phyloP scores from a whole-genome alignment of 73 alveolate species.

The Paramecium tetraurelia region DNA sequence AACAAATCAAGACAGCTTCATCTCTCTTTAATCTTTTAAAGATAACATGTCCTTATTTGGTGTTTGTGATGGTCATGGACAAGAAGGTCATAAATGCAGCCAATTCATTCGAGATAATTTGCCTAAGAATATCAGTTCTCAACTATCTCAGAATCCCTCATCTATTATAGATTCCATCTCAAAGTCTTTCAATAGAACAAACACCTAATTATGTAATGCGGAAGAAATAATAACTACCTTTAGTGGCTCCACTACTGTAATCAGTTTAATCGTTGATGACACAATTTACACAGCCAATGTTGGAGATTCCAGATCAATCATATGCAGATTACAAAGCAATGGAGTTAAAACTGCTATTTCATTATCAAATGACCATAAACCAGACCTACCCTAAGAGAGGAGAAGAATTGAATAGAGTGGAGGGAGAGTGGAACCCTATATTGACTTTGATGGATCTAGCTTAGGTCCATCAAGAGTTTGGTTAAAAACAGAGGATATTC shows the following conservation, averaged over 20 bases:
- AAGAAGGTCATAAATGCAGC: conserved; percentile 74
- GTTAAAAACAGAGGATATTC: conserved; percentile 74
- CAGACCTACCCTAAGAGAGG: conserved; percentile 79
- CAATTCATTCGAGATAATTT: conserved; percentile 59
- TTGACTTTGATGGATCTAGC: conserved; percentile 69
- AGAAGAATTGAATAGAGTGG: conserved; percentile 69
- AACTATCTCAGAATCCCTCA: not conserved
- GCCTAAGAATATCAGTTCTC: conserved; percentile 61
- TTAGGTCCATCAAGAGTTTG: conserved; percentile 89
- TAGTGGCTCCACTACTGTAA: conserved; percentile 92
- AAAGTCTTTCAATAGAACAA: not conserved
- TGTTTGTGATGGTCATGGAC: conserved; percentile 79
- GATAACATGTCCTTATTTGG: conserved; percentile 60
- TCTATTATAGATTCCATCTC: not conserved
- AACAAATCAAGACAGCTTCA: conserved; percentile 51
- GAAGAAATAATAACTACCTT: conserved; percentile 44
- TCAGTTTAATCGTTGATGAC: conserved; percentile 71
- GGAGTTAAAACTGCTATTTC: conserved; percentile 11
- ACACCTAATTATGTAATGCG: not conserved
- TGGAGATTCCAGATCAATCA: conserved; percentile 93
- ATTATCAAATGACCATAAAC: conserved; percentile 86
- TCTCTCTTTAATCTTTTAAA: not conserved
- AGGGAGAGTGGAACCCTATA: conserved; percentile 78
- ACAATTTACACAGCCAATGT: conserved; percentile 80
- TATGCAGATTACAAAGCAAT: conserved; percentile 42